Evolutionary conservation across 1,284 basidiomycete species (phyloP), one percentile per base, ranked within the genome.

Genomic region (Apiotrichum montevideense): DNA sequence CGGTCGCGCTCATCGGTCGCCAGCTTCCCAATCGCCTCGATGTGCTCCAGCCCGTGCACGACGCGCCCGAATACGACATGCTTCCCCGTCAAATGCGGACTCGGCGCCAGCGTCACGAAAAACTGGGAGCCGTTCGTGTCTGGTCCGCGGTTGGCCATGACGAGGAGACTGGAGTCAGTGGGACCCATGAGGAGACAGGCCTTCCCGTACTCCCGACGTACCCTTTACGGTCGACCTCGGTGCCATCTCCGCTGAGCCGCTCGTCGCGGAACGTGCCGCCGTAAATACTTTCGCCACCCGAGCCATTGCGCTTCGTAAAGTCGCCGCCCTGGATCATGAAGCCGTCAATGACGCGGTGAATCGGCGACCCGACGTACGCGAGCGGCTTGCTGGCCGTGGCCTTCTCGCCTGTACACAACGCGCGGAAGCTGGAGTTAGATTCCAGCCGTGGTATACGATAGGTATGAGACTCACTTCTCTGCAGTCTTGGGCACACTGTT

Each of bases 251-350:
- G 13, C 54, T 52, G 13, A 78, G 59, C 34, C 73, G 64, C 59
- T 78, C 77, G 62, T 78, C 77, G 21, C 62, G 62, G 52, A 78
- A 78, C 51, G 61, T 66, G 7, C 68, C 70, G 2, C 75, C 76
- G 53, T 76, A 77, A 46, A 77, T 75, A 54, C 68, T 73, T 59
- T 76, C 75, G 44, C 80, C 79, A 35, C 82, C 81, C 15, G 79
- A 78, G 3, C 82, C 82, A 62, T 80, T 79, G 40, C 75, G 62
- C 62, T 74, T 75, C 7, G 81, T 83, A 66, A 82, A 83, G 69
- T 84, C 82, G 52, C 87, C 87, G 44, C 84, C 87, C 77, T 89
- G 88, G 52, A 93, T 84, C 92, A 95, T 95, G 75, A 95, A 94
- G 61, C 85, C 81, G 29, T 83, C 80, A 59, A 94, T 92, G 35